Conservation (phyloP, 106 monocot species). For the Dendrobium catenatum region DNA sequence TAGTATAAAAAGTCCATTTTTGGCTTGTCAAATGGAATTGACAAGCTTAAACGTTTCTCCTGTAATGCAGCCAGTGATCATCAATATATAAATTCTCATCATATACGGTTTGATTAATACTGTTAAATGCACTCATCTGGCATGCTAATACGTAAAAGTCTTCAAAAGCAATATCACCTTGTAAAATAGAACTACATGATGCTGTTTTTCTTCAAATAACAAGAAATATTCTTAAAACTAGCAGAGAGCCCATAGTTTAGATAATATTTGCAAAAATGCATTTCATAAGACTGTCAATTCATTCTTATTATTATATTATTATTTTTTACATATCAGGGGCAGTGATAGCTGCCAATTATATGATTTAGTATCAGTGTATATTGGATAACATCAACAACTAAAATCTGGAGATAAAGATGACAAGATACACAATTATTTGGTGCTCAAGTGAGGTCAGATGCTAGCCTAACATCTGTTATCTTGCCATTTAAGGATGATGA, state of each 20-base stretch:
- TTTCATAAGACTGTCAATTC: neutral
- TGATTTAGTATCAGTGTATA: neutral
- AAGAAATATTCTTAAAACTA: neutral
- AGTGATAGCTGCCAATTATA: no score
- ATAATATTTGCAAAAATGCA: neutral
- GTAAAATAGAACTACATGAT: neutral
- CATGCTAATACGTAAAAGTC: neutral
- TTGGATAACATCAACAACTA: neutral
- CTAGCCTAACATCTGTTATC: neutral
- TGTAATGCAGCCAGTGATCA: neutral
- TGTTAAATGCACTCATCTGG: neutral
- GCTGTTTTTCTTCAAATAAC: neutral
- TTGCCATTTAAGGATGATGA: neutral
- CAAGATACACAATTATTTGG: neutral
- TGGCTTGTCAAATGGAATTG: neutral
- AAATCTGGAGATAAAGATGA: neutral
- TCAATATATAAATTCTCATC: neutral
- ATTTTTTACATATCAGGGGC: no score
- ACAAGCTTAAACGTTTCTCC: neutral
- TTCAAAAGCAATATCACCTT: neutral
- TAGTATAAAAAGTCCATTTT: neutral
- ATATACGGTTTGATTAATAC: no score
- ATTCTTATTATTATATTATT: neutral
- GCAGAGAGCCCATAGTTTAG: neutral
- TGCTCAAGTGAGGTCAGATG: neutral